Percentiles rank a stretch among this genome's conserved stretches.
These are phyloP conservation scores for Saccharomycopsis fibuligera DNA, from an alignment of 805 yeast genomes.

Conservation along the genomic window DNA sequence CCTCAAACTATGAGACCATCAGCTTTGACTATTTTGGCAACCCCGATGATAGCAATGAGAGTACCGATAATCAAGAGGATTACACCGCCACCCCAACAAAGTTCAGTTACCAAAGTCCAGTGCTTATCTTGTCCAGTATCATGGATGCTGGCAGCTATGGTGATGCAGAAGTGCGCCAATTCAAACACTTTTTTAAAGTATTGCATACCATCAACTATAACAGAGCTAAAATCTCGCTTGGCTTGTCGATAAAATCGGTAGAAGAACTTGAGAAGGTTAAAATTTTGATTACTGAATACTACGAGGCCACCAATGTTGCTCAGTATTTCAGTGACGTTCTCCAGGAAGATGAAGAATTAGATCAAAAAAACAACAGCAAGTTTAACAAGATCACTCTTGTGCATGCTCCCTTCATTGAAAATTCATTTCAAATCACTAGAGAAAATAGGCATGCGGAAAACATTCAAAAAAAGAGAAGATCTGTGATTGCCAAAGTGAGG, in stretches of 20 bases:
- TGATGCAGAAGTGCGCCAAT: neutral
- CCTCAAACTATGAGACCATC: constrained; percentile 1
- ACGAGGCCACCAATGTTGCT: neutral
- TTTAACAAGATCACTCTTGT: constrained; percentile 27
- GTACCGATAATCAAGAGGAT: neutral
- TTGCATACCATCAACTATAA: constrained; percentile 9
- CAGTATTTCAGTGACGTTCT: constrained; percentile 1
- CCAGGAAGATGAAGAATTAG: neutral
- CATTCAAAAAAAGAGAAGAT: constrained; percentile 25
- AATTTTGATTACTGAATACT: constrained; percentile 4
- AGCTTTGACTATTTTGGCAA: neutral
- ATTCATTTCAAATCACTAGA: constrained; percentile 21
- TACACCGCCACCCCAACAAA: neutral
- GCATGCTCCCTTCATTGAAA: constrained; percentile 33
- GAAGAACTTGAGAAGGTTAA: constrained; percentile 7
- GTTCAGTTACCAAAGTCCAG: constrained; percentile 8
- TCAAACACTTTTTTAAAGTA: constrained; percentile 12
- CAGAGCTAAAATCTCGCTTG: constrained; percentile 1
- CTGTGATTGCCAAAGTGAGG: constrained; percentile 24
- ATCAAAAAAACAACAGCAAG: neutral
- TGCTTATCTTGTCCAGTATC: constrained; percentile 12
- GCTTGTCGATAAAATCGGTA: constrained; percentile 9
- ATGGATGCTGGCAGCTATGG: constrained; percentile 15
- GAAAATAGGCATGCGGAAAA: constrained; percentile 22
- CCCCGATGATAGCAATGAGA: neutral